A percentile compares a stretch with the other conserved stretches of the same genome.
Conservation (phyloP, 495 filamentous ascomycete species). For the Neurospora sp. region DNA sequence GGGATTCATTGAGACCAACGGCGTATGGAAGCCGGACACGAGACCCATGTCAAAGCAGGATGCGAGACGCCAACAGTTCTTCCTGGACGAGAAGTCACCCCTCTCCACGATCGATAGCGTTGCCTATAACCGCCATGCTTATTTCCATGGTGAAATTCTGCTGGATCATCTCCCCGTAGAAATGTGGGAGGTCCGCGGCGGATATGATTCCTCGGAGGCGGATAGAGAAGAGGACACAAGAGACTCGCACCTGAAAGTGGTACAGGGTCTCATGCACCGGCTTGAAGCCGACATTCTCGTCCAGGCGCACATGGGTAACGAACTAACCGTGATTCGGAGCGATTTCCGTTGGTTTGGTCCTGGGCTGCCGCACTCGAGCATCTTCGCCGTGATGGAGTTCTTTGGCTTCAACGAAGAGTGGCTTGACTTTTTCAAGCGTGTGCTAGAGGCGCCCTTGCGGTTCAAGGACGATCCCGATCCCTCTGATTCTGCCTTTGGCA, state of each 20-base stretch:
- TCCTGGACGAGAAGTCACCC: slow-evolving; percentile 1
- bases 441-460: slow-evolving; percentile 47
- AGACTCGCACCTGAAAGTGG: slow-evolving; percentile 21
- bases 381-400: slow-evolving; percentile 47
- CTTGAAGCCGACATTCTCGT: slow-evolving; percentile 50
- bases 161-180: slow-evolving; percentile 37
- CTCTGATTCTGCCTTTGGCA: slow-evolving; percentile 13
- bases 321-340: slow-evolving; percentile 49
- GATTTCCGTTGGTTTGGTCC: slow-evolving; percentile 56
- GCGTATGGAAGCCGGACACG: slow-evolving; percentile 23
- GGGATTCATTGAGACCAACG: slow-evolving; percentile 39
- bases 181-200: slow-evolving; percentile 17
- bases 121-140: background rate
- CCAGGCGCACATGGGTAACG: slow-evolving; percentile 36
- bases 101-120: background rate
- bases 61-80: slow-evolving; percentile 10
- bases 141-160: slow-evolving; percentile 27
- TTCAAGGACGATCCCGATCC: no score
- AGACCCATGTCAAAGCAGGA: slow-evolving; percentile 14
- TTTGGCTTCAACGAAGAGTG: slow-evolving; percentile 50
- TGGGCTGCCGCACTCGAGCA: slow-evolving; percentile 47
- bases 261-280: slow-evolving; percentile 49
- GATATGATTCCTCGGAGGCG: slow-evolving; percentile 8
- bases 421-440: slow-evolving; percentile 51
- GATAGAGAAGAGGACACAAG: slow-evolving; percentile 10